phyloP scores from a whole-genome alignment of 2,329 filamentous ascomycete species.

The Sporothrix globosa region DNA sequence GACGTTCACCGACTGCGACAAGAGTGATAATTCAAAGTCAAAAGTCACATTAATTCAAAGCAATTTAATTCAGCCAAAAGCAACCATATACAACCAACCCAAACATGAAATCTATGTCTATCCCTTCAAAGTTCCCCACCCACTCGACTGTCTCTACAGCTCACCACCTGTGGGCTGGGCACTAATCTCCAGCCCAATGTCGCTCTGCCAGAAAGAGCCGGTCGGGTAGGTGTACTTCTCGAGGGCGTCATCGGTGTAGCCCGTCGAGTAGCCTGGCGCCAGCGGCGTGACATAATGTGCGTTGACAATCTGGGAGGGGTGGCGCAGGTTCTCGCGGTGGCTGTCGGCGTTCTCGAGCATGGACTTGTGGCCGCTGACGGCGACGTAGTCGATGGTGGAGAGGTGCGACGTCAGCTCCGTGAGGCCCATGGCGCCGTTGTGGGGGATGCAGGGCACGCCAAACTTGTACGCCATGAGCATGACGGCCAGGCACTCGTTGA shows the following conservation, averaged over 20 bases:
- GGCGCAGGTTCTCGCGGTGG: constrained; percentile 87
- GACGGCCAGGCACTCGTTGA: constrained; percentile 89
- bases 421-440: constrained; percentile 85
- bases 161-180: constrained; percentile 30
- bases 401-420: constrained; percentile 94
- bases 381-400: constrained; percentile 89
- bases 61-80: too few relatives aligned
- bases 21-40: too few relatives aligned
- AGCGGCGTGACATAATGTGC: constrained; percentile 85
- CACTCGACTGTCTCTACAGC: background rate
- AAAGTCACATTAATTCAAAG: too few relatives aligned
- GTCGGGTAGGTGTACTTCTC: constrained; percentile 30
- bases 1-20: too few relatives aligned
- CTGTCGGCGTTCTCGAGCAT: constrained; percentile 92
- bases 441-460: constrained; percentile 80
- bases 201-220: constrained; percentile 29
- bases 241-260: constrained; percentile 29
- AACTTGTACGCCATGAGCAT: constrained; percentile 81
- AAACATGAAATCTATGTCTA: constrained; percentile 11
- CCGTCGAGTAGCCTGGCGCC: constrained; percentile 68
- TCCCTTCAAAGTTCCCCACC: background rate
- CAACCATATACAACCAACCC: too few relatives aligned
- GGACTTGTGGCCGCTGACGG: constrained; percentile 77
- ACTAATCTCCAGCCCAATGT: constrained; percentile 25
- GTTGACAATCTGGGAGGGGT: constrained; percentile 77